These are phyloP conservation scores for Phytopythium litorale DNA, from an alignment of 352 stramenopile species.

Conservation along the genomic window DNA sequence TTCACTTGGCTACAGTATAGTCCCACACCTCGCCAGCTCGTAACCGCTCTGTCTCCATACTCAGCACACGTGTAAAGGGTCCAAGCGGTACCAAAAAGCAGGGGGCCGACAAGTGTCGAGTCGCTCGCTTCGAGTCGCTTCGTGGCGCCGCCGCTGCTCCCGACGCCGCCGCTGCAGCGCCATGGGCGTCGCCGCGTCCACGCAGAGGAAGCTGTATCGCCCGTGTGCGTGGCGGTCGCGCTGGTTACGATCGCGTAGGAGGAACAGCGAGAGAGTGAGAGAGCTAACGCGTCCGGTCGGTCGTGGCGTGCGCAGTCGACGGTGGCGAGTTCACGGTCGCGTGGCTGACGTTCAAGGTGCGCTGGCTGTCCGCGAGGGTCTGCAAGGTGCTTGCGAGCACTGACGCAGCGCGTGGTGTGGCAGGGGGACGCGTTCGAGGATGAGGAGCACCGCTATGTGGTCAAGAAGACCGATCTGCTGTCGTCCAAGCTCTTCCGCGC, in stretches of 20 bases:
- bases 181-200: constrained; percentile 44
- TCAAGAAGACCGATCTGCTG: constrained; percentile 63
- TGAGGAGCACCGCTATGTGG: constrained; percentile 53
- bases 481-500: constrained; percentile 73
- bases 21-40: background rate
- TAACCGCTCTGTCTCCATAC: background rate
- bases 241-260: too few relatives aligned
- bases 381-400: background rate
- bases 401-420: background rate
- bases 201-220: constrained; percentile 44
- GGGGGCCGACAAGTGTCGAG: constrained; percentile 4
- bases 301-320: constrained; percentile 40
- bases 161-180: constrained; percentile 1
- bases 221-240: constrained; percentile 33
- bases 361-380: background rate
- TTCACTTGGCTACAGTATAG: constrained; percentile 7
- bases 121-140: background rate
- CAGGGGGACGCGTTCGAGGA: constrained; percentile 74
- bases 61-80: background rate
- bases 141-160: background rate
- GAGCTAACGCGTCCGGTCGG: constrained; percentile 4
- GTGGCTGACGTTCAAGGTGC: constrained; percentile 85
- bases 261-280: background rate
- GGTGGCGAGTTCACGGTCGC: constrained; percentile 76
- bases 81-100: background rate